phyloP scores from a whole-genome alignment of 441 rosid genomes.

The Theobroma grandiflorum region DNA sequence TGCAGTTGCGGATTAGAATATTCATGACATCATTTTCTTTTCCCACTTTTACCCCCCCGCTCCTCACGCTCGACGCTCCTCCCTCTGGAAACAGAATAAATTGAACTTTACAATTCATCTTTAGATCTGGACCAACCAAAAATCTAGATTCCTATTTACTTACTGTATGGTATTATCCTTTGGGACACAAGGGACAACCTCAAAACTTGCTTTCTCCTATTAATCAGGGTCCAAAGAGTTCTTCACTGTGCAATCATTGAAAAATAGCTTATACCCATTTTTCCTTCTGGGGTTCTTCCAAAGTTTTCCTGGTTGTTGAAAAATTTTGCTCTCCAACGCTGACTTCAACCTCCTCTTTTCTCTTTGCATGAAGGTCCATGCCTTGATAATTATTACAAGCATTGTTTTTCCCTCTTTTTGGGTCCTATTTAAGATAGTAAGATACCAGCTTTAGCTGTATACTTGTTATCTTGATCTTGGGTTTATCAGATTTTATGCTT shows the following conservation, averaged over 20 bases:
- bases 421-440: background rate
- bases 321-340: conserved; percentile 28
- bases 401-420: background rate
- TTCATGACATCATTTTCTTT: conserved; percentile 12
- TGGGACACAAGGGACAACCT: background rate
- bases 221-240: conserved; percentile 36
- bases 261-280: conserved; percentile 26
- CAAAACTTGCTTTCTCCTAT: conserved; percentile 18
- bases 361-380: conserved; percentile 18
- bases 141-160: background rate
- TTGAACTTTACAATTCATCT: conserved; percentile 30
- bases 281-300: conserved; percentile 16
- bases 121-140: conserved; percentile 44
- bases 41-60: conserved; percentile 43
- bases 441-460: background rate
- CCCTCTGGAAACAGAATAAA: conserved; percentile 23
- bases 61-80: conserved; percentile 38
- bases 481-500: conserved; percentile 20
- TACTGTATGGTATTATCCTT: background rate
- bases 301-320: conserved; percentile 25
- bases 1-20: background rate
- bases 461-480: conserved; percentile 20
- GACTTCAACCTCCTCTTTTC: conserved; percentile 32
- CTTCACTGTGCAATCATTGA: conserved; percentile 48
- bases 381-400: background rate